Evolutionary conservation across 441 rosid genomes (phyloP).

Genomic region (Corymbia citriodora): DNA sequence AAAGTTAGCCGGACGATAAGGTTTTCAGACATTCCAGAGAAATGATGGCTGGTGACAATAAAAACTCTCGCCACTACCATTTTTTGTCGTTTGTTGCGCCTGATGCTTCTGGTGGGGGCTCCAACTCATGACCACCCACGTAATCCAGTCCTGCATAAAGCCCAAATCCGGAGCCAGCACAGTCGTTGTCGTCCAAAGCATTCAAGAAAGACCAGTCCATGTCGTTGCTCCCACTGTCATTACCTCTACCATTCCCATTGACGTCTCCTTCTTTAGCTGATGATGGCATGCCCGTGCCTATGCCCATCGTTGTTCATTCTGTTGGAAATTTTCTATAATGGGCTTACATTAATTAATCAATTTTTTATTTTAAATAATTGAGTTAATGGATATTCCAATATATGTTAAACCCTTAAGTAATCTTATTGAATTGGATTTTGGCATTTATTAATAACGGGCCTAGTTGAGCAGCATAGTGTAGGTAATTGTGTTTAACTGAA

Average conservation of each 20-base stretch:
- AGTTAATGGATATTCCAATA: too few species aligned
- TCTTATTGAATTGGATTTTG: too few species aligned
- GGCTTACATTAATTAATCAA: too few species aligned
- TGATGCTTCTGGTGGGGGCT: background rate
- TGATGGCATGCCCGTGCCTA: background rate
- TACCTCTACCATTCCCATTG: background rate
- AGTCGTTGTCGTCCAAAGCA: slow-evolving; percentile 9
- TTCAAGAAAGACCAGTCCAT: slow-evolving; percentile 37
- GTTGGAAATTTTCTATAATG: background rate
- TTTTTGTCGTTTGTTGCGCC: background rate
- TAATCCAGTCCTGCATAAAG: background rate
- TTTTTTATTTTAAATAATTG: too few species aligned
- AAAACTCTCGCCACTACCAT: background rate
- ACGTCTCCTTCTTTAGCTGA: background rate
- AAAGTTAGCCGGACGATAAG: background rate
- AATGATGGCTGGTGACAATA: slow-evolving; percentile 3
- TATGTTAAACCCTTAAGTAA: too few species aligned
- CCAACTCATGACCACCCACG: background rate
- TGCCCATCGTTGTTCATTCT: background rate
- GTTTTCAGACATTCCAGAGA: background rate
- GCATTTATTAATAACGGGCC: too few species aligned
- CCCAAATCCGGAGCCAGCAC: background rate
- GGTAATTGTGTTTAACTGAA: too few species aligned
- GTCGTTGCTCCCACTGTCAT: background rate
- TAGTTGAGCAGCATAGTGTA: too few species aligned